A percentile compares a stretch with the other conserved stretches of the same genome.
Conservation (phyloP, 495 filamentous ascomycete genomes). For the Trypethelium eluteriae region DNA sequence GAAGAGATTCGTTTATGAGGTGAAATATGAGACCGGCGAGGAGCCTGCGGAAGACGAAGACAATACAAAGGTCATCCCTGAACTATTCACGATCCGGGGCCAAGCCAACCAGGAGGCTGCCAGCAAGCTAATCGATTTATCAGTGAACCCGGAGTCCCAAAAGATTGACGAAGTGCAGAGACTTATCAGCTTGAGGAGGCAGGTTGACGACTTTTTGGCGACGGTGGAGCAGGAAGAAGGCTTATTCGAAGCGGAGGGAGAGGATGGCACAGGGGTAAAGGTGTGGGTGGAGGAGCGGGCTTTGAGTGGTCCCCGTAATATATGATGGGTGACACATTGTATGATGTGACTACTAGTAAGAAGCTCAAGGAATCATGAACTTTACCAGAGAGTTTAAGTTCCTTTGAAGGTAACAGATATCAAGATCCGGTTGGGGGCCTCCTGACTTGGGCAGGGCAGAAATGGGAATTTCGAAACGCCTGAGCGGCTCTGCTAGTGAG, state of each 20-base stretch:
- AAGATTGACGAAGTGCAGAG: not conserved
- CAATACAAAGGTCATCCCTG: not conserved
- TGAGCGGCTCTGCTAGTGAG: no score
- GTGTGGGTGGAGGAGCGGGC: not conserved
- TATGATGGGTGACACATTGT: not conserved
- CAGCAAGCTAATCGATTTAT: not conserved
- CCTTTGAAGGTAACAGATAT: no score
- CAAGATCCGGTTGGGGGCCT: no score
- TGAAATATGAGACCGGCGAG: constrained; percentile 1
- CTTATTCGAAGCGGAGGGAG: not conserved
- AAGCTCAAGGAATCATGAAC: no score
- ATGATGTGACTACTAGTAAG: not conserved
- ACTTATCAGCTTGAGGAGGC: not conserved
- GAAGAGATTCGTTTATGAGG: not conserved
- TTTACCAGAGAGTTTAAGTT: no score
- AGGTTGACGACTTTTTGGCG: not conserved
- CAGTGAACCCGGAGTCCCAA: not conserved
- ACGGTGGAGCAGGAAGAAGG: not conserved
- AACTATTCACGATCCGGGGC: not conserved
- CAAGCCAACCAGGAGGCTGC: constrained; percentile 5
- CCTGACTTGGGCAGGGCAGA: no score
- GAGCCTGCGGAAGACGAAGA: not conserved
- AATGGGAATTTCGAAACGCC: no score
- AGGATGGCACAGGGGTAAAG: not conserved
- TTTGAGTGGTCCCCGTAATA: not conserved